Evolutionary conservation across 2,329 filamentous ascomycete species (phyloP), one percentile per base, ranked within the genome.

Genomic region (Colletotrichum tamarilloi): DNA sequence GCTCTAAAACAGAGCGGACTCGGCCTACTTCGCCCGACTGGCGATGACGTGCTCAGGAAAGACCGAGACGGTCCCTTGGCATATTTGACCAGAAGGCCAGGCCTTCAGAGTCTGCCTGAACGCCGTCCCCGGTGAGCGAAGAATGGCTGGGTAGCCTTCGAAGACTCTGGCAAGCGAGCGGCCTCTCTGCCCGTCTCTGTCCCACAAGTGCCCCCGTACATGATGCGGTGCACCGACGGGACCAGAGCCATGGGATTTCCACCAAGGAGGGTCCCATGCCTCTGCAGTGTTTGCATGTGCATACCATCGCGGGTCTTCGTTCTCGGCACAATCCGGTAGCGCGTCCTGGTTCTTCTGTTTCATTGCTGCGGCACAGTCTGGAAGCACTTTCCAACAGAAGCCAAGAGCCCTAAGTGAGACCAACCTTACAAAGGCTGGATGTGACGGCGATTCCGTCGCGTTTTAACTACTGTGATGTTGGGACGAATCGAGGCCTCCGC

Each of bases 1-100:
- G 38, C 55, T 26, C 62, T 32, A 24, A 32, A 63, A 63, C 32
- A 62, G 24, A 30, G 38, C n/a, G 11, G 6, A 22, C 46, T 46
- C 46, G 46, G 14, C 32, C 49, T 35, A 11, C 7, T 52, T 68
- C 46, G n/a, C 49, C 58, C 55, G 53, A 55, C 42, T 59, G 55
- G 62, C 62, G 62, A 70, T 70, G 67, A 65, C 67, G 62, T 70
- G 67, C 67, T 70, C 62, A 55, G 53, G 28, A 26, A 46, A 14
- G 16, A 58, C 52, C 52, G 8, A 57, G 52, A 9, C 67, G 60
- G 67, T n/a, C 60, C 65, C 60, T 59, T 65, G 30, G 67, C 67
- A 55, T 53, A 64, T 53, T 38, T 59, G 2, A 70, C 42, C 60
- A 57, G 26, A 24, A 22, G 3, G 19, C 42, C 42, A 22, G 42